Percentiles rank a stretch among this genome's conserved stretches.
These are phyloP conservation scores for Phytomonas sp. DNA, from an alignment of 208 protist genomes.

Conservation along the genomic window DNA sequence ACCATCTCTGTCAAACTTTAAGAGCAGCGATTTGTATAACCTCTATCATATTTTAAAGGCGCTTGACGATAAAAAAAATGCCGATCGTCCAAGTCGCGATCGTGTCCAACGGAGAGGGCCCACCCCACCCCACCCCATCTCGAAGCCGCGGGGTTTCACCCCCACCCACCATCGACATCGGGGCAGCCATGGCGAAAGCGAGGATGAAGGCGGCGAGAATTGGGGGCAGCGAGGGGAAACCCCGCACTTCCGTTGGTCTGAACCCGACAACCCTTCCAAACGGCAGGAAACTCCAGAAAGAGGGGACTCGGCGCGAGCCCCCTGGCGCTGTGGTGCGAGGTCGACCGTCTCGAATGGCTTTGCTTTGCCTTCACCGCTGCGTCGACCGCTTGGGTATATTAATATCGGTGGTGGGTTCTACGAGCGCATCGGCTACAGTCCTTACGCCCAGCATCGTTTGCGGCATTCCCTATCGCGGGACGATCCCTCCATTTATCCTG, in stretches of 20 bases:
- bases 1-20: neutral
- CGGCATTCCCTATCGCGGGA: neutral
- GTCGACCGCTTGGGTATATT: constrained; percentile 59
- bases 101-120: neutral
- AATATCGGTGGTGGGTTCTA: constrained; percentile 43
- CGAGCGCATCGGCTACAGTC: constrained; percentile 22
- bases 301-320: constrained; percentile 14
- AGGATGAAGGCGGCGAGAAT: neutral
- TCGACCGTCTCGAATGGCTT: constrained; percentile 16
- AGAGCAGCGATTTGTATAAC: neutral
- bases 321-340: constrained; percentile 41
- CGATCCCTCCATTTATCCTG: neutral
- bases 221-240: neutral
- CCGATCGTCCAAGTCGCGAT: neutral
- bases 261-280: neutral
- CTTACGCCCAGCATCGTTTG: constrained; percentile 14
- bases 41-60: neutral
- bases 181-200: neutral
- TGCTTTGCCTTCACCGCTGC: constrained; percentile 25
- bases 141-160: neutral
- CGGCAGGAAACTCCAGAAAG: neutral
- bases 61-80: neutral
- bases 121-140: neutral
- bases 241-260: neutral
- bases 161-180: neutral